Percentiles rank a stretch among this genome's conserved stretches.
Conservation (phyloP, 2,329 filamentous ascomycete species). For the Pseudocercospora pini-densiflorae region DNA sequence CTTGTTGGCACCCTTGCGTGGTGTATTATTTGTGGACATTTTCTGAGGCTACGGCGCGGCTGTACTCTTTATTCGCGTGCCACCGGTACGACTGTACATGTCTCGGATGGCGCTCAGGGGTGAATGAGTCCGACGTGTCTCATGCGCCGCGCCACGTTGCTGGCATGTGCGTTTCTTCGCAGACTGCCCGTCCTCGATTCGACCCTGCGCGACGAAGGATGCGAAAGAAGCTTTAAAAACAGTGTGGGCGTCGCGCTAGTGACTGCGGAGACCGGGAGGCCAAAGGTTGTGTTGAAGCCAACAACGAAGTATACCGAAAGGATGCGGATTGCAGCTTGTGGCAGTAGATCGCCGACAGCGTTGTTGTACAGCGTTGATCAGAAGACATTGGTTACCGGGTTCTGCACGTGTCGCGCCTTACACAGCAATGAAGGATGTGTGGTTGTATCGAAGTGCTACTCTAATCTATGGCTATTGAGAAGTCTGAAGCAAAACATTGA, state of each 20-base stretch:
- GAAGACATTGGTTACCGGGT: background rate
- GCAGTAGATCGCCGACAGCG: background rate
- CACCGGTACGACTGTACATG: background rate
- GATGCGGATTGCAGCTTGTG: background rate
- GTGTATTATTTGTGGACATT: background rate
- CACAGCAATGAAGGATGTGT: background rate
- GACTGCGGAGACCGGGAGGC: background rate
- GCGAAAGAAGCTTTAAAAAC: background rate
- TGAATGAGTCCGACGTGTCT: background rate
- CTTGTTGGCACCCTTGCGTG: background rate
- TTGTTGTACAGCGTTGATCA: background rate
- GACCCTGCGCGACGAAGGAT: background rate
- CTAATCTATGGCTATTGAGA: background rate
- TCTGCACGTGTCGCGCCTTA: background rate
- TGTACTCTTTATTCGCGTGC: background rate
- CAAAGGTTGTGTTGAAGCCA: background rate
- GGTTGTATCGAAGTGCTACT: background rate
- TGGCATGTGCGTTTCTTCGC: background rate
- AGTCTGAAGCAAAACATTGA: background rate
- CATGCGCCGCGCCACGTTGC: background rate
- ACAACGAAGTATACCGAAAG: background rate
- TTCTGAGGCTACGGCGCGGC: background rate
- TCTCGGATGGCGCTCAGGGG: background rate
- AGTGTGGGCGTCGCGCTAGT: background rate
- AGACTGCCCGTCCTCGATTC: background rate